Conservation (phyloP, 2,329 filamentous ascomycete species). For the Beauveria sp. region DNA sequence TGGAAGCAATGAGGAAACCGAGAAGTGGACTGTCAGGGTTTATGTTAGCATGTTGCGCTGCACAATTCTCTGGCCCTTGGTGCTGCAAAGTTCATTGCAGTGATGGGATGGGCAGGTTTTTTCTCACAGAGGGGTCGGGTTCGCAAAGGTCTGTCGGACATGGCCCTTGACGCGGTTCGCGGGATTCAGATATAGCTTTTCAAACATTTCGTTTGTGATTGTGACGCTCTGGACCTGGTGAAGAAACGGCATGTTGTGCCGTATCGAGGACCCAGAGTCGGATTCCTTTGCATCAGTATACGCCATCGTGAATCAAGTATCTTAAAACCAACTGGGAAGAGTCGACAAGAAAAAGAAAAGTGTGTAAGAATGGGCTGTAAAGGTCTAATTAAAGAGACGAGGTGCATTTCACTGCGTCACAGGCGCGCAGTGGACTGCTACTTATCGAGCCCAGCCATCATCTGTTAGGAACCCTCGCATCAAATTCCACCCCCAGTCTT, state of each 20-base stretch:
- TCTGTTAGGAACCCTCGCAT: too few species aligned
- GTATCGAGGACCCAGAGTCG: background rate
- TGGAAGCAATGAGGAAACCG: background rate
- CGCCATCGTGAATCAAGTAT: background rate
- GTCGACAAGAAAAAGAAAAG: too few species aligned
- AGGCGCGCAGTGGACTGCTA: too few species aligned
- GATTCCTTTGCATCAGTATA: background rate
- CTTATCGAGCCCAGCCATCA: too few species aligned
- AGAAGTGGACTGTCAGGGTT: background rate
- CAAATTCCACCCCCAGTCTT: too few species aligned
- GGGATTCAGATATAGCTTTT: background rate
- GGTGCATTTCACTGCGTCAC: too few species aligned
- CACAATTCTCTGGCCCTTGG: too few species aligned
- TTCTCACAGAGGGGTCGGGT: background rate
- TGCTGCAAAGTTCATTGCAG: background rate
- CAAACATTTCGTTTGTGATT: background rate
- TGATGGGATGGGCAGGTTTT: too few species aligned
- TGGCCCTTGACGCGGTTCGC: background rate
- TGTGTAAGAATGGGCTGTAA: background rate
- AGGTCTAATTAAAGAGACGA: too few species aligned
- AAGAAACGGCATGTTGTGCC: background rate
- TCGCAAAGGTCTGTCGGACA: background rate
- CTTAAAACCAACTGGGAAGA: too few species aligned
- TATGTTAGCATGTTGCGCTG: background rate
- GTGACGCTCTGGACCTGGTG: background rate